These are phyloP conservation scores for Aureobasidium sp. DNA, from an alignment of 2,329 filamentous ascomycete species.

Conservation along the genomic window DNA sequence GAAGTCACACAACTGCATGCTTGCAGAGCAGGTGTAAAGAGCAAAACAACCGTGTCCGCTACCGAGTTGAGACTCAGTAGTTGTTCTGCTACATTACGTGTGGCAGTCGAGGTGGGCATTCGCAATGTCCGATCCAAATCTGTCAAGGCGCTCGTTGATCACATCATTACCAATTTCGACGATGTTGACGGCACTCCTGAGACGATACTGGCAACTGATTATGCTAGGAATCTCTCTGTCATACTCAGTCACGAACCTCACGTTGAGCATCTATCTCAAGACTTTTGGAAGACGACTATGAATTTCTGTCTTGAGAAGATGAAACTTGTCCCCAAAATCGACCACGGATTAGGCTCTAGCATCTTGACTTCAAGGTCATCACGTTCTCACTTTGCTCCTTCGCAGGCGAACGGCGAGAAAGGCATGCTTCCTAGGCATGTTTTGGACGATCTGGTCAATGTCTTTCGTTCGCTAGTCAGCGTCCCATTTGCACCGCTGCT, in stretches of 20 bases:
- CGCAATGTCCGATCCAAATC: conserved; percentile 65
- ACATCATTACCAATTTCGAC: conserved; percentile 68
- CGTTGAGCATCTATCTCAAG: conserved; percentile 64
- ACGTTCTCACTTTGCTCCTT: conserved; percentile 18
- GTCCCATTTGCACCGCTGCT: conserved; percentile 27
- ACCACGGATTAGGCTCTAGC: conserved; percentile 12
- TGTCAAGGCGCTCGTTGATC: conserved; percentile 67
- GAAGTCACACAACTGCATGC: conserved; percentile 60
- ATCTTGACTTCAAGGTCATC: conserved; percentile 20
- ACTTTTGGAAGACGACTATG: conserved; percentile 60
- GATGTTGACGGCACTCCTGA: conserved; percentile 54
- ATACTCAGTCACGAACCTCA: conserved; percentile 67
- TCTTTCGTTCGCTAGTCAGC: conserved; percentile 22
- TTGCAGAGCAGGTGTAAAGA: conserved; percentile 23
- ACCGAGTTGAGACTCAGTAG: conserved; percentile 52
- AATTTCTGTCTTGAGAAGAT: conserved; percentile 64
- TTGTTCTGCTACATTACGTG: conserved; percentile 62
- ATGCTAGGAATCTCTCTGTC: conserved; percentile 64
- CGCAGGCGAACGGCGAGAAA: conserved; percentile 10
- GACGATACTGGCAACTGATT: conserved; percentile 62
- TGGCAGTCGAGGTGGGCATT: conserved; percentile 61
- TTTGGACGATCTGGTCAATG: conserved; percentile 24
- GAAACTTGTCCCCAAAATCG: conserved; percentile 10
- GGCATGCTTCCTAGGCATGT: conserved; percentile 16
- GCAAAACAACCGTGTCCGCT: background rate